Evolutionary conservation across 306 rosid species (phyloP), one percentile per base, ranked within the genome.

Genomic region (Trifolium fragiferum): DNA sequence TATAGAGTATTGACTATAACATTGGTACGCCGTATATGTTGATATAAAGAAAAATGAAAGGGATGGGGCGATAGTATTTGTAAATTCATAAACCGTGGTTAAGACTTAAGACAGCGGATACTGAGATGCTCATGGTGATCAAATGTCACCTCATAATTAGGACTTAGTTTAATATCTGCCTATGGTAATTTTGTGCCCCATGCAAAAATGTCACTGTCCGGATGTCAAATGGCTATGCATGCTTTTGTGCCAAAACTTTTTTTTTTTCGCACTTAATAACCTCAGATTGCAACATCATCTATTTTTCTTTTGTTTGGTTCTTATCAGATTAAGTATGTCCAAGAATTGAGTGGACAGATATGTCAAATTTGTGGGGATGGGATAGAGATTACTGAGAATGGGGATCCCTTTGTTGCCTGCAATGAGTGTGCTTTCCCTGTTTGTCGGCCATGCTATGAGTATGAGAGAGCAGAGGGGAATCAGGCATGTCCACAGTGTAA

Each of bases 391-490:
- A 79, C 84, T 0, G 82, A 54, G 16, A 87, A 80, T 1, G 90
- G 91, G 58, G 94, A 89, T 81, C 85, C 72, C 20, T 85, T 89
- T 78, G 90, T 89, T 73, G 94, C 94, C 27, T 87, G 94, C 82
- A 87, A 89, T n/a, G 94, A 87, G 76, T 85, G 94, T 82, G 91
- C 94, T 16, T 87, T 89, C 79, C 94, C 94, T 23, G 85, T 89
- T 16, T 89, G 94, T 50, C 82, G 87, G 55, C 84, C 83, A 10
- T 89, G 94, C 80, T 89, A 87, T 66, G 84, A 85, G 65, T 89
- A 89, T 49, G 94, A 89, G 74, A 87, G 94, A 78, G 67, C 77
- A 81, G 87, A 85, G 75, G 94, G 94, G 53, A 85, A 82, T 79
- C 91, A 87, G 59, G 84, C 87, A 57, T 89, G 94, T 23, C 95